Percentiles rank a stretch among this genome's conserved stretches.
Conservation (phyloP, 2,329 filamentous ascomycete species). For the Pseudopyricularia javanii region DNA sequence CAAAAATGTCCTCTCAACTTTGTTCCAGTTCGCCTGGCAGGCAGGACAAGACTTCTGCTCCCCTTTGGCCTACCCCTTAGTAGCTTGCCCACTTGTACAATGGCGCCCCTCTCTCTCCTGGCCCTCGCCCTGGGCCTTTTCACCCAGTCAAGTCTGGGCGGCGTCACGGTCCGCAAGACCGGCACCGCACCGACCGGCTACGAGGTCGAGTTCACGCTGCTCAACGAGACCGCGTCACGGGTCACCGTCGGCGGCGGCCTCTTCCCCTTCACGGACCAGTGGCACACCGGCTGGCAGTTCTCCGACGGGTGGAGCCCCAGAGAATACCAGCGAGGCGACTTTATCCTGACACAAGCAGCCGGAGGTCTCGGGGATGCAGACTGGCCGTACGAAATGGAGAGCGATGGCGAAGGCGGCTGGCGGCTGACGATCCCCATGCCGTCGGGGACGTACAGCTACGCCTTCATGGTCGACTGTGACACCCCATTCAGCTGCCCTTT, state of each 20-base stretch:
- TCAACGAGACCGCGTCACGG: constrained; percentile 11
- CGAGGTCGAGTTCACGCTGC: constrained; percentile 14
- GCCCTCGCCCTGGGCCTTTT: neutral
- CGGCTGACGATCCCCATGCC: constrained; percentile 15
- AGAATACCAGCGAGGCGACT: constrained; percentile 16
- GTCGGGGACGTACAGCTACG: constrained; percentile 15
- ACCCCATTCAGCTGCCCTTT: constrained; percentile 13
- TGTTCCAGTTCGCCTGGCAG: neutral
- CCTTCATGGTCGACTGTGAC: constrained; percentile 15
- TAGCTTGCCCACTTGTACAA: neutral
- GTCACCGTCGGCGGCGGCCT: constrained; percentile 14
- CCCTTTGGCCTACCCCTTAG: neutral
- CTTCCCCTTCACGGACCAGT: constrained; percentile 14
- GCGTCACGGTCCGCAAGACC: constrained; percentile 13
- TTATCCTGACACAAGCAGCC: constrained; percentile 7
- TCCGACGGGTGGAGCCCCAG: constrained; percentile 10
- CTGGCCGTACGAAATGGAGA: constrained; percentile 16
- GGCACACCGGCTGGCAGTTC: constrained; percentile 11
- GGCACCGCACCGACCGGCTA: constrained; percentile 12
- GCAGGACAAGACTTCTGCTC: neutral
- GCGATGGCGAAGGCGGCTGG: constrained; percentile 11
- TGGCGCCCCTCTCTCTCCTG: neutral
- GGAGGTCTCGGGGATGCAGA: constrained; percentile 3
- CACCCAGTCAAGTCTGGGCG: neutral
- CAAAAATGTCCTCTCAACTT: neutral